Conservation (phyloP, 345 rosid genomes). For the Syzygium grande region DNA sequence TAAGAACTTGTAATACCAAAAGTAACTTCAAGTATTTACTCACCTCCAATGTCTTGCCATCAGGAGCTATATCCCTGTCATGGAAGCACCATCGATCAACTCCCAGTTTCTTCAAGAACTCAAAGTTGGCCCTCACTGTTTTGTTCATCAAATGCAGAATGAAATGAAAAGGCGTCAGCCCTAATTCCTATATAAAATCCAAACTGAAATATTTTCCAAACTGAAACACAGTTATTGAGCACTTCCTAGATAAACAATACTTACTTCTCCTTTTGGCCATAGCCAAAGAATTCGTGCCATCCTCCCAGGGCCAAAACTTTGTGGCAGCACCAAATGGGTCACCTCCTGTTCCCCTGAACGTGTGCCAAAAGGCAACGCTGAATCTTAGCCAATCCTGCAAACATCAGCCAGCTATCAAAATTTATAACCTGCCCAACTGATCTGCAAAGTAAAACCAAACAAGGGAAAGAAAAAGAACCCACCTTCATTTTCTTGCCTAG, state of each 20-base stretch:
- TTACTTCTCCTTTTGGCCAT: constrained; percentile 99
- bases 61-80: constrained; percentile 94
- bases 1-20: neutral
- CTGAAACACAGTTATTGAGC: neutral
- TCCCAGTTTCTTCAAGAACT: constrained; percentile 87
- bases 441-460: neutral
- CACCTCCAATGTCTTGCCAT: constrained; percentile 71
- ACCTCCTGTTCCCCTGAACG: constrained; percentile 82
- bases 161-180: neutral
- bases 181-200: neutral
- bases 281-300: constrained; percentile 80
- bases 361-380: constrained; percentile 98
- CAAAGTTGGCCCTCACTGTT: constrained; percentile 97
- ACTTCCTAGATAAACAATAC: constrained; percentile 1
- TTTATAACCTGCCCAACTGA: neutral
- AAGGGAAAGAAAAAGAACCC: neutral
- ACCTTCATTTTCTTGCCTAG: constrained; percentile 99
- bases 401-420: neutral
- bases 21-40: neutral
- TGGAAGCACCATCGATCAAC: constrained; percentile 96
- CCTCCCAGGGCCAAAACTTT: constrained; percentile 98
- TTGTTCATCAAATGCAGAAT: neutral
- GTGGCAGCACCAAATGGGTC: constrained; percentile 92
- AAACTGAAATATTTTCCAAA: neutral
- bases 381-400: constrained; percentile 95